These are phyloP conservation scores for Rhizophlyctis rosea DNA, from an alignment of 192 early-diverging fungal species.

Conservation along the genomic window DNA sequence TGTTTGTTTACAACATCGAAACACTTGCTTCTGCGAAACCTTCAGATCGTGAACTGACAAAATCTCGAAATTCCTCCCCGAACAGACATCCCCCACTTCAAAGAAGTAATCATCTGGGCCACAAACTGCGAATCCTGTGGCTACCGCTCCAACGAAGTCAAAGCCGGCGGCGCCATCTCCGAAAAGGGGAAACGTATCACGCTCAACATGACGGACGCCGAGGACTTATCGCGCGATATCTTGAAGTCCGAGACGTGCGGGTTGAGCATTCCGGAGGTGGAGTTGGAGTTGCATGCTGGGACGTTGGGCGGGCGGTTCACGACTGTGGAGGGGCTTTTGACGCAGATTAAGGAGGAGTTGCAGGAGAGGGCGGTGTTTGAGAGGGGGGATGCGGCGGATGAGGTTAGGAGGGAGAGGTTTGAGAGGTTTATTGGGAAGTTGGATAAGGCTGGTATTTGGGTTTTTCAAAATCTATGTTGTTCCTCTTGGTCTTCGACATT, in stretches of 20 bases:
- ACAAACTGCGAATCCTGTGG: conserved; percentile 88
- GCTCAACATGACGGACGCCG: conserved; percentile 74
- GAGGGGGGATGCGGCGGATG: conserved; percentile 64
- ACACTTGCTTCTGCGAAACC: too few relatives aligned
- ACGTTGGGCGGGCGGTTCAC: conserved; percentile 95
- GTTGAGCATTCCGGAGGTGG: conserved; percentile 82
- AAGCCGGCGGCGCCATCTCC: conserved; percentile 86
- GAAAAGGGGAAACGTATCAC: conserved; percentile 75
- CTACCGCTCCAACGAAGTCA: conserved; percentile 95
- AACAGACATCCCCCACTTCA: conserved; percentile 90
- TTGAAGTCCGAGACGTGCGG: conserved; percentile 95
- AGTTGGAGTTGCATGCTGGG: conserved; percentile 79
- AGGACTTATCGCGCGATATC: conserved; percentile 90
- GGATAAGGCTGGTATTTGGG: conserved; percentile 58
- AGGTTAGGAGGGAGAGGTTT: conserved; percentile 56
- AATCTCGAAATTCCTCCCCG: too few relatives aligned
- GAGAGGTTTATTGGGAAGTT: conserved; percentile 67
- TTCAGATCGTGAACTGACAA: too few relatives aligned
- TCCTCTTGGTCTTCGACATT: conserved; percentile 21
- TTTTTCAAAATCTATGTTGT: too few relatives aligned
- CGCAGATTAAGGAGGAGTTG: conserved; percentile 86
- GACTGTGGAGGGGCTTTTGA: conserved; percentile 88
- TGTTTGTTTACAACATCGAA: background rate
- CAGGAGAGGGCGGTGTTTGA: conserved; percentile 60
- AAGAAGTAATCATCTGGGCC: conserved; percentile 93